phyloP scores from a whole-genome alignment of 1,139 yeast genomes.

The Lodderomyces oxycetoniae region DNA sequence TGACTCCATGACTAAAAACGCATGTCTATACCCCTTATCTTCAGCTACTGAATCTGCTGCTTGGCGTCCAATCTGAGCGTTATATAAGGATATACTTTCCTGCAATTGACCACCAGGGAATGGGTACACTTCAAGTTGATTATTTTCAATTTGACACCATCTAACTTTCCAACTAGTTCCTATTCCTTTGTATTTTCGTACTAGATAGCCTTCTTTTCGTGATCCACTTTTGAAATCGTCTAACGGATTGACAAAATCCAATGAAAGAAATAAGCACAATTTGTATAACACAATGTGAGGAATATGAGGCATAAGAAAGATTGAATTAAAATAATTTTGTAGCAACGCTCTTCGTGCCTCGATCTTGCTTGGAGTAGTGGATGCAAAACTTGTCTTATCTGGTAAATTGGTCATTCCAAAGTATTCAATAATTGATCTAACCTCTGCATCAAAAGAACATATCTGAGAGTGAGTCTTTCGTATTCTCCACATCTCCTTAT shows the following conservation, averaged over 20 bases:
- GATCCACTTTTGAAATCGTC: constrained; percentile 55
- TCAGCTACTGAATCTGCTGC: constrained; percentile 57
- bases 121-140: constrained; percentile 57
- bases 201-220: constrained; percentile 62
- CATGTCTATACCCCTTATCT: constrained; percentile 72
- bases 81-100: constrained; percentile 57
- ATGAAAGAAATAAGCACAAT: constrained; percentile 63
- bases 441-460: constrained; percentile 49
- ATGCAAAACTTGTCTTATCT: constrained; percentile 51
- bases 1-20: constrained; percentile 66
- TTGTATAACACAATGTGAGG: constrained; percentile 50
- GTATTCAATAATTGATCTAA: constrained; percentile 51
- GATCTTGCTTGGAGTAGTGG: constrained; percentile 61
- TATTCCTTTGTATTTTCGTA: constrained; percentile 54
- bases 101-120: constrained; percentile 51
- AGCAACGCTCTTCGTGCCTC: constrained; percentile 54
- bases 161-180: constrained; percentile 68
- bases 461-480: constrained; percentile 58
- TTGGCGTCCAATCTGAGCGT: constrained; percentile 64
- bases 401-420: constrained; percentile 62
- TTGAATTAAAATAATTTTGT: constrained; percentile 56
- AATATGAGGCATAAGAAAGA: constrained; percentile 58
- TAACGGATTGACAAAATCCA: constrained; percentile 63
- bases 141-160: constrained; percentile 70
- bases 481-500: constrained; percentile 69